Evolutionary conservation across 208 protist genomes (phyloP), one percentile per base, ranked within the genome.

Genomic region (Crithidia thermophila): DNA sequence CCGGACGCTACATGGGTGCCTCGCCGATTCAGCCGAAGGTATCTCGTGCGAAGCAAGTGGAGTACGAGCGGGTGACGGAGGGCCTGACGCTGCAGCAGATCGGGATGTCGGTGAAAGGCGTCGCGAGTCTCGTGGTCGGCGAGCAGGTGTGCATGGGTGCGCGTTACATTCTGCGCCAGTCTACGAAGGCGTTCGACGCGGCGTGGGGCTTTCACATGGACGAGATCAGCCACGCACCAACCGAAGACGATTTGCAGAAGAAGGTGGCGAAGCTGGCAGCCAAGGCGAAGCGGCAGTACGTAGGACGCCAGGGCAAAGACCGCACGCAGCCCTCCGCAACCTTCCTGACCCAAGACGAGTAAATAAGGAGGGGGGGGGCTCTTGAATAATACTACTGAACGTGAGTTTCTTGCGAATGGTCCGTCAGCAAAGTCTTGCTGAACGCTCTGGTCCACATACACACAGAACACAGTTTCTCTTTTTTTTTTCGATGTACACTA

Each of bases 151-250:
- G 91, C 72, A 87, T 94, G 84, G 87, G 85, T 9, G 73, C 91
- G 28, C 85, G 91, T 27, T 96, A 88, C 72, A 65, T 94, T 14
- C 65, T 96, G 57, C 73, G 66, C 7, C 79, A 94, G 55, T 90
- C 74, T 20, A 90, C 75, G 0, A 27, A 59, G 10, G 84, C 83
- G 9, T 85, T 77, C 49, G 79, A 96, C 61, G 56, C 65, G 10
- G 33, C 30, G n/a, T 96, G 91, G 88, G 85, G 85, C 14, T 96
- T 96, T 75, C 71, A 65, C 45, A 94, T 94, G 91, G 75, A 87
- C 59, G 82, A 93, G 30, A 28, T 55, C 10, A 45, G 49, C 4
- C 67, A 72, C 11, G 56, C 50, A 8, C 53, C 63, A 13, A 67
- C 71, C 10, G 52, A 53, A 13, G 67, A 71, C 5, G 66, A 83